Evolutionary conservation across 805 yeast species (phyloP).

Genomic region (Yarrowia divulgata): DNA sequence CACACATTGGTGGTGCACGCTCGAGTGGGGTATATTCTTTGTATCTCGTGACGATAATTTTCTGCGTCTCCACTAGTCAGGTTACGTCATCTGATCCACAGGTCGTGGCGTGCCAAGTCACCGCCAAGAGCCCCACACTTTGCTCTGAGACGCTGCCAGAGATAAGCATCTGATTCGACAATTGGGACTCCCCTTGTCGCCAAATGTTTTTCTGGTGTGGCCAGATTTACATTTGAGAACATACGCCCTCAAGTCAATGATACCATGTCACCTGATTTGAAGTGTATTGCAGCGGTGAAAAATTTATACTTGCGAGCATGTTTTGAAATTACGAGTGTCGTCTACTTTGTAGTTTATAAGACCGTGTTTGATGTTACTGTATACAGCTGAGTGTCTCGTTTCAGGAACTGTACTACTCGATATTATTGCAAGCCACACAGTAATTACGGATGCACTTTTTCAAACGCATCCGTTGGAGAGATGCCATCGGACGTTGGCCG

Average conservation of each 20-base stretch:
- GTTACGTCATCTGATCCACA: conserved; percentile 1
- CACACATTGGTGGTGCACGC: not conserved
- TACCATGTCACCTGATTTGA: not conserved
- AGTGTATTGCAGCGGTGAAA: not conserved
- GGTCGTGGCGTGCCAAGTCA: not conserved
- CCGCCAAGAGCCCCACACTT: not conserved
- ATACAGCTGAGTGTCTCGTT: not conserved
- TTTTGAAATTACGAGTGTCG: not conserved
- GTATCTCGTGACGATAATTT: not conserved
- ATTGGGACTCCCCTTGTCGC: not conserved
- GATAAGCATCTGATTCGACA: conserved; percentile 4
- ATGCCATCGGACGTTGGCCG: not conserved
- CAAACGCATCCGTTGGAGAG: not conserved
- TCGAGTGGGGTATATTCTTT: conserved; percentile 19
- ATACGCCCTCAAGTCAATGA: not conserved
- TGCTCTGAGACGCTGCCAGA: not conserved
- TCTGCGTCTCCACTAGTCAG: not conserved
- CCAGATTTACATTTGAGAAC: not conserved
- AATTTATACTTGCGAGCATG: not conserved
- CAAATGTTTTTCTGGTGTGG: not conserved
- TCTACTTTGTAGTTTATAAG: too few relatives aligned
- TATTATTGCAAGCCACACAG: too few relatives aligned
- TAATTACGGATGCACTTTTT: not conserved
- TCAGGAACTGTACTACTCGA: not conserved
- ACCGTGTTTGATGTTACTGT: not conserved